Evolutionary conservation across 2,329 filamentous ascomycete species (phyloP), one percentile per base, ranked within the genome.

Genomic region (Botryosphaeria dothidea): DNA sequence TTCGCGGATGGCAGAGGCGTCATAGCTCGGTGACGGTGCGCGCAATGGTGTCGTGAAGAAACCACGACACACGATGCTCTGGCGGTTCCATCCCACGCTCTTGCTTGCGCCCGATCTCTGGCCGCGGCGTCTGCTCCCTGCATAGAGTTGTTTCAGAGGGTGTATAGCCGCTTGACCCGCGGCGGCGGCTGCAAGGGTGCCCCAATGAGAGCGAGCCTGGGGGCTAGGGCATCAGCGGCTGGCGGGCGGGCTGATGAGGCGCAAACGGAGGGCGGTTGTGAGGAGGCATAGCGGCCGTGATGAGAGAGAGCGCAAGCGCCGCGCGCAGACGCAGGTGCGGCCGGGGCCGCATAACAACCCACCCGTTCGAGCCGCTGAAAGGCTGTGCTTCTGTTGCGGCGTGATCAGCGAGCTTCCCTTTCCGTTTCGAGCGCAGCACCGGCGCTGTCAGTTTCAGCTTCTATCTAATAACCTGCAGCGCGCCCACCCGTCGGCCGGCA

Each of bases 391-490:
- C 56, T n/a, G 9, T 29, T 25, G 41, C 41, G 43, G 38, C 41
- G 54, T 46, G 54, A 45, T 45, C 54, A 31, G 36, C 54, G 17
- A 60, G 56, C 56, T 60, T 60, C 56, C 56, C 56, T 60, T 60
- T 60, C 56, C 56, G 56, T 25, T 60, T 60, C 56, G 56, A 60
- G 56, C 38, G 38, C 56, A 60, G 25, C 41, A 46, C 56, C 56
- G 56, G 56, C 56, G 41, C 56, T 60, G 56, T 31, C 56, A 60
- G 56, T 60, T 60, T 60, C 56, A 60, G 56, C 56, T 60, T 34
- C 56, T 25, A 46, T 46, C 56, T 60, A 29, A 60, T 60, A 60
- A 60, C 56, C 56, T 60, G 56, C 56, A 46, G 41, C 56, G 38
- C 54, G 38, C 56, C 38, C 56, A 7, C 56, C 41, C 56, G 54